phyloP scores from a whole-genome alignment of 345 rosid genomes.

The Melaleuca quinquenervia region DNA sequence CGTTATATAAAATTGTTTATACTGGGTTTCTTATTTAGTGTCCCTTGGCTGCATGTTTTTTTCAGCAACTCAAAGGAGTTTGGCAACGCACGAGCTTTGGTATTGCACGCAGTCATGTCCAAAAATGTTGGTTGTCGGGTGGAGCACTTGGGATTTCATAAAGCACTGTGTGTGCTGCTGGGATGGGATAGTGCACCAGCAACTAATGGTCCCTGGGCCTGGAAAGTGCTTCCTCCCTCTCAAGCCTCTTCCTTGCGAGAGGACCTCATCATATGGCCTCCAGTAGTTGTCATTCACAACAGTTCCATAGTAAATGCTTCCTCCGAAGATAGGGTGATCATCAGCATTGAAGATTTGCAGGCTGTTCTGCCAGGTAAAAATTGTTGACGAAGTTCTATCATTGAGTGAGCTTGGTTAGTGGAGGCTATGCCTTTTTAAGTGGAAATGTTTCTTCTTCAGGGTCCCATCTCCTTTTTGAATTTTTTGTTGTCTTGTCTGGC shows the following conservation, averaged over 20 bases:
- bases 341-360: conserved; percentile 18
- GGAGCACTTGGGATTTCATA: conserved; percentile 47
- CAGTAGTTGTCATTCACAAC: conserved; percentile 31
- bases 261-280: conserved; percentile 53
- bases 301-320: conserved; percentile 22
- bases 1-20: background rate
- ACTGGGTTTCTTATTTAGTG: background rate
- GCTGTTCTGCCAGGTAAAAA: conserved; percentile 27
- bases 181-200: conserved; percentile 25
- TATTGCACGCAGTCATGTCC: conserved; percentile 21
- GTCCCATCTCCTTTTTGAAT: background rate
- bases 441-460: background rate
- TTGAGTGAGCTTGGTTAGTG: background rate
- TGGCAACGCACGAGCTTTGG: conserved; percentile 23
- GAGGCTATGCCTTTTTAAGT: background rate
- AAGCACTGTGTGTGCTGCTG: conserved; percentile 40
- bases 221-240: conserved; percentile 9
- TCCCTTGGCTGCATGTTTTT: background rate
- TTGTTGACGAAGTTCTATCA: background rate
- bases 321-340: conserved; percentile 13
- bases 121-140: conserved; percentile 14
- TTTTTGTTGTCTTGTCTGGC: background rate
- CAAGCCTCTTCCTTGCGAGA: conserved; percentile 30
- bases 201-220: conserved; percentile 15
- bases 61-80: conserved; percentile 29